Conservation (phyloP, 2,329 filamentous ascomycete species). For the Aspergillus fumigatiaffinis region DNA sequence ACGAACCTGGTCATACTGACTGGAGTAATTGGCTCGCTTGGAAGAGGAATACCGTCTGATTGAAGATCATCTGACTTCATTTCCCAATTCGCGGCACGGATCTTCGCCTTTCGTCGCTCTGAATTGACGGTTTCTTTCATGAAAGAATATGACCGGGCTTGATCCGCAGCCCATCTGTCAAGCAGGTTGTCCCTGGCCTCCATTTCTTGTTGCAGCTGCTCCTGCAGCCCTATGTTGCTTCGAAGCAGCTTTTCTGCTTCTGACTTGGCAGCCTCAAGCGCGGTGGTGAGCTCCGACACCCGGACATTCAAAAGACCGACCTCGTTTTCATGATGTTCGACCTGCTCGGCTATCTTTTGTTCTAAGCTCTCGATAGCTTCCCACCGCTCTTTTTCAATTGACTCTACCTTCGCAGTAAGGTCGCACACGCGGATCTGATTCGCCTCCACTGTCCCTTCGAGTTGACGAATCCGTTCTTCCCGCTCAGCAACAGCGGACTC, state of each 20-base stretch:
- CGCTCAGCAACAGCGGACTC: constrained; percentile 34
- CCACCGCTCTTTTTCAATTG: constrained; percentile 30
- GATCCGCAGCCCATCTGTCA: constrained; percentile 31
- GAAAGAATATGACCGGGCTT: constrained; percentile 29
- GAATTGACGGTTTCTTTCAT: constrained; percentile 37
- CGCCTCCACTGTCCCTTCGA: constrained; percentile 32
- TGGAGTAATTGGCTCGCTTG: constrained; percentile 43
- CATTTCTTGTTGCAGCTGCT: constrained; percentile 35
- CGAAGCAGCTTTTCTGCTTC: constrained; percentile 35
- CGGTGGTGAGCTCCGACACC: constrained; percentile 39
- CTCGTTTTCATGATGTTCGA: constrained; percentile 31
- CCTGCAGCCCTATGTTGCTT: constrained; percentile 34
- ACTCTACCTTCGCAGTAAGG: constrained; percentile 31
- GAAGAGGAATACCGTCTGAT: constrained; percentile 24
- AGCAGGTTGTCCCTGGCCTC: constrained; percentile 32
- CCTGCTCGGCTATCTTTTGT: constrained; percentile 19
- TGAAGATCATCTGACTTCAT: constrained; percentile 35
- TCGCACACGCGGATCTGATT: constrained; percentile 34
- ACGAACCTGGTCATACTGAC: constrained; percentile 40
- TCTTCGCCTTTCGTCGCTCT: constrained; percentile 38
- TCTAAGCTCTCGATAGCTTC: constrained; percentile 20
- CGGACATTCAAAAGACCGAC: constrained; percentile 39
- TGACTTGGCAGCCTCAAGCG: constrained; percentile 32
- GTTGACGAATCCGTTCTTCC: constrained; percentile 33
- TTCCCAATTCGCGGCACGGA: constrained; percentile 39